Evolutionary conservation across 2,329 filamentous ascomycete genomes (phyloP).

Genomic region (Lojkania enalia): DNA sequence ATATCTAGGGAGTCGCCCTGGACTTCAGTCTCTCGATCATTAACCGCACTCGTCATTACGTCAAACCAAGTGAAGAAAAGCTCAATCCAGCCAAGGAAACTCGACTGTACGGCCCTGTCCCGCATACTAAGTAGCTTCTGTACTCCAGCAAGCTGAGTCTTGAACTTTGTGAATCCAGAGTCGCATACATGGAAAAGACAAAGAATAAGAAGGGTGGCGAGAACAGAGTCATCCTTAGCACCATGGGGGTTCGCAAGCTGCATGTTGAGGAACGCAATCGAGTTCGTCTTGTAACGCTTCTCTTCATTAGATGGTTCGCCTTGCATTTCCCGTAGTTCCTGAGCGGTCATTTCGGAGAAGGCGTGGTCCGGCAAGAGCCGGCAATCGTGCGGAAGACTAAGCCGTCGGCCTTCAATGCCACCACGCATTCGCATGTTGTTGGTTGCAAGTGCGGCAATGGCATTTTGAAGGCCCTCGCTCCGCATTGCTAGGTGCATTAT

Average conservation of each 20-base stretch:
- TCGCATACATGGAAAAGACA: slow-evolving; percentile 94
- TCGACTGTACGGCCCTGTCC: slow-evolving; percentile 60
- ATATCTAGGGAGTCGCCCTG: slow-evolving; percentile 65
- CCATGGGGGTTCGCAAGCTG: slow-evolving; percentile 76
- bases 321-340: slow-evolving; percentile 45
- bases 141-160: slow-evolving; percentile 89
- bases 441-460: slow-evolving; percentile 83
- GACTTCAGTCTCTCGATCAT: slow-evolving; percentile 86
- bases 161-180: slow-evolving; percentile 89
- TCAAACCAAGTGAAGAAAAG: slow-evolving; percentile 94
- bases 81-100: slow-evolving; percentile 86
- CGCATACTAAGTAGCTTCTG: slow-evolving; percentile 85
- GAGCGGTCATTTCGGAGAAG: slow-evolving; percentile 42
- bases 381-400: slow-evolving; percentile 36
- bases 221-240: slow-evolving; percentile 80
- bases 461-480: slow-evolving; percentile 86
- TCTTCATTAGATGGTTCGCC: slow-evolving; percentile 72
- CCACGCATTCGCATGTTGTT: slow-evolving; percentile 89
- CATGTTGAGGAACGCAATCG: slow-evolving; percentile 80
- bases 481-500: slow-evolving; percentile 75
- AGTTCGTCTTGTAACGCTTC: slow-evolving; percentile 80
- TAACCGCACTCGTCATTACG: slow-evolving; percentile 87
- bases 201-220: slow-evolving; percentile 83
- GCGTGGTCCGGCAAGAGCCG: slow-evolving; percentile 42
- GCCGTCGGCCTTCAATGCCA: slow-evolving; percentile 56